Percentiles rank a stretch among this genome's conserved stretches.
Evolutionary conservation across 768 basidiomycete species (phyloP).

Genomic region (Leucosporidium scottii): DNA sequence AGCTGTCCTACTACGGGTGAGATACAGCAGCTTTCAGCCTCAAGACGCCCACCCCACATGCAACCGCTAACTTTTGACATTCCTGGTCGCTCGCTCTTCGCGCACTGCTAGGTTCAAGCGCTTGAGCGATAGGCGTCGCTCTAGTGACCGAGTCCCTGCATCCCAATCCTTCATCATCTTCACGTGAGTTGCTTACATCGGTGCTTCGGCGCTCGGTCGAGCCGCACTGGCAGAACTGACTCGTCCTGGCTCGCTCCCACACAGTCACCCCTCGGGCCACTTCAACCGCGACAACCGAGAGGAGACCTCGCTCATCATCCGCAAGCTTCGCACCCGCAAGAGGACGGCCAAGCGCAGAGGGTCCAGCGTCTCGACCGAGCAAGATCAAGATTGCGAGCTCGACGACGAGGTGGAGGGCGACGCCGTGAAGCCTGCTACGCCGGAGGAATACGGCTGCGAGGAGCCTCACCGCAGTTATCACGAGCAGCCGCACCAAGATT

Average conservation of each 20-base stretch:
- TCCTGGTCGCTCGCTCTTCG: too few species aligned
- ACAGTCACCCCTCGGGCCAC: slow-evolving; percentile 19
- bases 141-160: too few species aligned
- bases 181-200: too few species aligned
- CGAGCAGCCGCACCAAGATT: background rate
- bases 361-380: background rate
- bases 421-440: background rate
- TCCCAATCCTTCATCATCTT: too few species aligned
- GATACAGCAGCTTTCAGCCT: background rate
- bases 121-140: too few species aligned
- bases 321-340: slow-evolving; percentile 18
- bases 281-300: slow-evolving; percentile 11
- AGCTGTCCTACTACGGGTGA: background rate
- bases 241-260: too few species aligned
- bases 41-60: too few species aligned
- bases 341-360: background rate
- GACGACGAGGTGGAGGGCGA: background rate
- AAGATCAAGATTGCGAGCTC: slow-evolving; percentile 10
- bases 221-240: too few species aligned
- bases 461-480: background rate
- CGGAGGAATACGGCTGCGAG: background rate
- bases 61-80: too few species aligned
- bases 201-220: too few species aligned
- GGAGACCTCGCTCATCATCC: slow-evolving; percentile 7
- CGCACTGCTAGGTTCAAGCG: too few species aligned